Conservation (phyloP, 768 basidiomycete genomes). For the Punctularia strigosozonata region DNA sequence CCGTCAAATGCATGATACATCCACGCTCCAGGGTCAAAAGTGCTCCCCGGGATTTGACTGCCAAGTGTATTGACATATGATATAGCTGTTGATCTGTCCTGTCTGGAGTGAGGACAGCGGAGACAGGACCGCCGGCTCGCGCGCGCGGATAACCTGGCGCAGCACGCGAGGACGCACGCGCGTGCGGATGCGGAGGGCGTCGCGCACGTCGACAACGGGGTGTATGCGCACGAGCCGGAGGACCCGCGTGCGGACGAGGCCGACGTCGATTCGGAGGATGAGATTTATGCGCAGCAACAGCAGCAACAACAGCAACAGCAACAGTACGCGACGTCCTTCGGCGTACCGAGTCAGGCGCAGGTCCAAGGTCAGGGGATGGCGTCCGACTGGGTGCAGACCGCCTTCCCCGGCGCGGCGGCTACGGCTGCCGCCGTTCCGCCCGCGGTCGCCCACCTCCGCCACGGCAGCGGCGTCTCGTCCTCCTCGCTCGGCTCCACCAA, state of each 20-base stretch:
- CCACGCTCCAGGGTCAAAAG: too few relatives aligned
- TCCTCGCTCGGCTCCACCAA: conserved; percentile 7
- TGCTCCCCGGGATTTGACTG: too few relatives aligned
- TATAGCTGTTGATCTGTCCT: too few relatives aligned
- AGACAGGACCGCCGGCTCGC: conserved; percentile 79
- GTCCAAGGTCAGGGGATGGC: not conserved
- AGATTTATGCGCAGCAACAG: conserved; percentile 25
- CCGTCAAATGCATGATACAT: too few relatives aligned
- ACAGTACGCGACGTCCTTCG: too few relatives aligned
- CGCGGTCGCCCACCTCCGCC: conserved; percentile 22
- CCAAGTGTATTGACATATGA: too few relatives aligned
- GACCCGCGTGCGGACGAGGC: conserved; percentile 15
- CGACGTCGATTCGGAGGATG: conserved; percentile 21
- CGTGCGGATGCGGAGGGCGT: conserved; percentile 21
- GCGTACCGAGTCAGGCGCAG: conserved; percentile 5
- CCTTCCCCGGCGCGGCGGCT: not conserved
- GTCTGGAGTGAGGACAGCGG: too few relatives aligned
- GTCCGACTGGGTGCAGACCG: not conserved
- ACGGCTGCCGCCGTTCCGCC: not conserved
- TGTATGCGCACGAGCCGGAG: conserved; percentile 16
- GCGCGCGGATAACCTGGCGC: conserved; percentile 78
- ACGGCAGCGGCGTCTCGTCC: conserved; percentile 29
- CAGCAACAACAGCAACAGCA: too few relatives aligned
- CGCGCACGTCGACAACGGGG: conserved; percentile 17
- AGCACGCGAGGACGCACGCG: conserved; percentile 77